Evolutionary conservation across 2,329 filamentous ascomycete genomes (phyloP).

Genomic region (Fusarium ramigenum): DNA sequence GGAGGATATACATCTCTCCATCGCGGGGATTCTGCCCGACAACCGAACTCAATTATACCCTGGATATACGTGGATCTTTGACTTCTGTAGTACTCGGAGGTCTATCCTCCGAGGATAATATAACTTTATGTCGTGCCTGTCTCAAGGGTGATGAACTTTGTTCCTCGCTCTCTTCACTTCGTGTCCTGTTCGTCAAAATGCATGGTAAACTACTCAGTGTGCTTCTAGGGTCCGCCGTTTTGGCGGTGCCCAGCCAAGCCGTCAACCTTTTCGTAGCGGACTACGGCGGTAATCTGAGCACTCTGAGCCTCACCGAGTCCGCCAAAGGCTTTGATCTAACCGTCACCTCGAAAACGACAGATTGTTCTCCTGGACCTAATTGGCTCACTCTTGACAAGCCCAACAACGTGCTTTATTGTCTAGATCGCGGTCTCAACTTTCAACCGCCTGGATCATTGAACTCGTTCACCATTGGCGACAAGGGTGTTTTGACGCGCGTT

Average conservation of each 20-base stretch:
- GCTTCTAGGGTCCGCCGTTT: conserved; percentile 8
- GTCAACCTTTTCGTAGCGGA: conserved; percentile 37
- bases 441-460: conserved; percentile 32
- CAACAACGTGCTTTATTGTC: conserved; percentile 34
- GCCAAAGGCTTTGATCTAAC: conserved; percentile 4
- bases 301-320: conserved; percentile 14
- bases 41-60: neutral
- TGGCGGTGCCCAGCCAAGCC: conserved; percentile 9
- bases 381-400: conserved; percentile 33
- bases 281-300: conserved; percentile 34
- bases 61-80: neutral
- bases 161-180: no score
- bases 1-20: conserved; percentile 15
- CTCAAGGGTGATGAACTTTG: no score
- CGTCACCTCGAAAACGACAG: conserved; percentile 10
- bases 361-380: conserved; percentile 28
- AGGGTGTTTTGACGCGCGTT: conserved; percentile 20
- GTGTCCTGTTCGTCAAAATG: neutral
- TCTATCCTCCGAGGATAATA: neutral
- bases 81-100: neutral
- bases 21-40: neutral
- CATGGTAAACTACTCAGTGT: neutral
- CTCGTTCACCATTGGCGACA: conserved; percentile 26
- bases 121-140: neutral
- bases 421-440: conserved; percentile 21